Percentiles rank a stretch among this genome's conserved stretches.
Conservation (phyloP, 2,329 filamentous ascomycete species). For the Penicillium sp. region DNA sequence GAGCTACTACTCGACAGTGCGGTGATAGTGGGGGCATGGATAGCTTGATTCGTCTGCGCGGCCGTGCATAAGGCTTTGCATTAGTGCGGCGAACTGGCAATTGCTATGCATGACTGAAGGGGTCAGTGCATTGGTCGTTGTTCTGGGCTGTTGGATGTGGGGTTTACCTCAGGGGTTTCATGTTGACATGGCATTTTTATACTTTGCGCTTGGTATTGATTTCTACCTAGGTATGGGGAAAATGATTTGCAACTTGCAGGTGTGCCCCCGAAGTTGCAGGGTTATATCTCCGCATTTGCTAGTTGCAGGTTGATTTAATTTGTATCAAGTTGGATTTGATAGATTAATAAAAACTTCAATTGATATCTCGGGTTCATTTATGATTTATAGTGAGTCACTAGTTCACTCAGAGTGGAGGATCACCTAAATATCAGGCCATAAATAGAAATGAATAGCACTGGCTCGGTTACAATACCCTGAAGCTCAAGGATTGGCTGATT, state of each 20-base stretch:
- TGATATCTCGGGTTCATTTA: conserved; percentile 4
- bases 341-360: not conserved
- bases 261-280: conserved; percentile 4
- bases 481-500: conserved; percentile 1
- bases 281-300: not conserved
- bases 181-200: not conserved
- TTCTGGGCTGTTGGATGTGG: not conserved
- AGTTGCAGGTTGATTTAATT: not conserved
- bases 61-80: conserved; percentile 17
- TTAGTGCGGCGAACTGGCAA: conserved; percentile 27
- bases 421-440: conserved; percentile 1
- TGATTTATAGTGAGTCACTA: not conserved
- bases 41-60: conserved; percentile 14
- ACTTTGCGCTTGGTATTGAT: not conserved
- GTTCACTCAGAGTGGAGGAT: not conserved
- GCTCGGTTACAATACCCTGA: not conserved
- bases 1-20: conserved; percentile 15
- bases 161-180: conserved; percentile 17
- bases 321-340: not conserved
- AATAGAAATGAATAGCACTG: not conserved
- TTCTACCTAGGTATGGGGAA: not conserved
- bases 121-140: conserved; percentile 6
- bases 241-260: conserved; percentile 10
- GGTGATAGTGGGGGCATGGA: conserved; percentile 17
- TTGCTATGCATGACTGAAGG: conserved; percentile 19